A percentile compares a stretch with the other conserved stretches of the same genome.
Evolutionary conservation across 192 early-diverging fungal species (phyloP).

Genomic region (Backusella westeae): DNA sequence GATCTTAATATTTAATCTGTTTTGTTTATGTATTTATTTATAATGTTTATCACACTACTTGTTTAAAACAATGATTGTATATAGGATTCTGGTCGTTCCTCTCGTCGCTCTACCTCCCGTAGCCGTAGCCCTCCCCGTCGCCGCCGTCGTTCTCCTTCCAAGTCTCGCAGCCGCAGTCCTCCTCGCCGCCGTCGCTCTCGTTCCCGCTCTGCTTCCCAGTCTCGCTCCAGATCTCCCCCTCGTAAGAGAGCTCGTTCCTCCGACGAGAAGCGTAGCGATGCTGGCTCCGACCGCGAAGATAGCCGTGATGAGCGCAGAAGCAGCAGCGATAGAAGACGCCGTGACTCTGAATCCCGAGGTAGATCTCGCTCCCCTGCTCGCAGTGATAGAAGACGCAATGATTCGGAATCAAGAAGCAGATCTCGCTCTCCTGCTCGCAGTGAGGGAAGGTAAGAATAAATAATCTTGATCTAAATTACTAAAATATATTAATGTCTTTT

Average conservation of each 20-base stretch:
- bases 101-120: constrained; percentile 38
- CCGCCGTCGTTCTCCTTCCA: constrained; percentile 41
- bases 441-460: constrained; percentile 5
- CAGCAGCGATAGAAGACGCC: not conserved
- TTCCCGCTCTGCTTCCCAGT: constrained; percentile 16
- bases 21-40: not conserved
- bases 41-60: not conserved
- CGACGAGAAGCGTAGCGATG: not conserved
- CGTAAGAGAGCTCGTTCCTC: constrained; percentile 9
- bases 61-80: not conserved
- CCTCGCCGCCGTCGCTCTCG: constrained; percentile 31
- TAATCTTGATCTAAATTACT: not conserved
- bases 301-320: not conserved
- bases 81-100: constrained; percentile 9
- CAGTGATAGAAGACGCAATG: not conserved
- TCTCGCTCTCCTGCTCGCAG: constrained; percentile 13
- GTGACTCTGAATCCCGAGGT: not conserved
- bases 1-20: not conserved
- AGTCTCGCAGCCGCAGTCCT: constrained; percentile 29
- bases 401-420: constrained; percentile 4
- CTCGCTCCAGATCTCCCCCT: constrained; percentile 12
- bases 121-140: constrained; percentile 34
- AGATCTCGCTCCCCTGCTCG: constrained; percentile 12
- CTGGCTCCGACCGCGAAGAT: not conserved
- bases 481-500: not conserved